Evolutionary conservation across 129 eudicot genomes (phyloP).

Genomic region (Artemisia annua): DNA sequence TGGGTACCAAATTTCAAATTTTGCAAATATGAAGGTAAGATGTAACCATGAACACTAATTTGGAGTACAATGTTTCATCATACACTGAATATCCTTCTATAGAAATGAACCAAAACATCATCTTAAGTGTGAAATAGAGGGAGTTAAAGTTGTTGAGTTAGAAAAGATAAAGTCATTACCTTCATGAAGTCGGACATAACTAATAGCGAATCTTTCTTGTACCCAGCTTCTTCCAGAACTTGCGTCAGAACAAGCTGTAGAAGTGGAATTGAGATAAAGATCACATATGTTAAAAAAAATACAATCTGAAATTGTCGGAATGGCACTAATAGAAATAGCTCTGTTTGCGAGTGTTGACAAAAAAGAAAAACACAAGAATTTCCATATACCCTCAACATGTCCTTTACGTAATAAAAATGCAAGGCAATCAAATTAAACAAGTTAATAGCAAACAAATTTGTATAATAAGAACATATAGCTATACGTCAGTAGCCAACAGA

Average conservation of each 20-base stretch:
- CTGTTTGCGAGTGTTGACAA: background rate
- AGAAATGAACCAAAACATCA: background rate
- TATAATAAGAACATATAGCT: background rate
- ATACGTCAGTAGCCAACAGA: background rate
- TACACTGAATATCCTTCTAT: background rate
- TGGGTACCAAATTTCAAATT: background rate
- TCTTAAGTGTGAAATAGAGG: background rate
- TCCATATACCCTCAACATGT: background rate
- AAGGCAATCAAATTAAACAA: background rate
- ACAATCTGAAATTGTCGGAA: background rate
- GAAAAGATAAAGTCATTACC: slow-evolving; percentile 40
- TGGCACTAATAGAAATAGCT: background rate
- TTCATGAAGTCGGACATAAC: slow-evolving; percentile 77
- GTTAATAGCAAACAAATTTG: background rate
- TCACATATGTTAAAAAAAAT: slow-evolving; percentile 7
- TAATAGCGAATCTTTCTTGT: slow-evolving; percentile 65
- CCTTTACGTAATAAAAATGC: background rate
- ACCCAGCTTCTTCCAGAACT: slow-evolving; percentile 95
- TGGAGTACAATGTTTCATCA: background rate
- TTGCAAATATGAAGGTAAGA: background rate
- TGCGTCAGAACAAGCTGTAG: slow-evolving; percentile 69
- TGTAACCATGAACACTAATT: no score
- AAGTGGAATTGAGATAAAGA: slow-evolving; percentile 13
- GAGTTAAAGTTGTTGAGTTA: background rate
- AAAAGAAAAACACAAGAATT: background rate